Evolutionary conservation across 2,329 filamentous ascomycete genomes (phyloP).

Genomic region (Hymenotorrendiella dingleyae): DNA sequence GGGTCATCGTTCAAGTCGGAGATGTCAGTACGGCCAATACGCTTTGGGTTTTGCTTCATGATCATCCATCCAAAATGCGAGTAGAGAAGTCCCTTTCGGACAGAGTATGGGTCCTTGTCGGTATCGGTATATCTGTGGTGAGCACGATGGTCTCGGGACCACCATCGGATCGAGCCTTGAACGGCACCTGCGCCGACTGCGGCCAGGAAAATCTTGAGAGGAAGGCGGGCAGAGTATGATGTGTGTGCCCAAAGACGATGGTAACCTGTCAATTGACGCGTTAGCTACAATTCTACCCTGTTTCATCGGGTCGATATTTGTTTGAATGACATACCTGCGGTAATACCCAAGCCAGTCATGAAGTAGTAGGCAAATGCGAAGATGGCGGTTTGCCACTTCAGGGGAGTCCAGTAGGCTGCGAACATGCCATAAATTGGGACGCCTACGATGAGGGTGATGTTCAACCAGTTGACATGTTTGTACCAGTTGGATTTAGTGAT

Average conservation of each 20-base stretch:
- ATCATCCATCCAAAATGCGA: conserved; percentile 87
- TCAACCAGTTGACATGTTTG: conserved; percentile 92
- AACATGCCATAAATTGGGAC: conserved; percentile 70
- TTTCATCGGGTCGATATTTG: too few relatives aligned
- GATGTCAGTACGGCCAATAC: conserved; percentile 82
- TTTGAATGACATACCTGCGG: conserved; percentile 55
- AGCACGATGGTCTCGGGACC: conserved; percentile 79
- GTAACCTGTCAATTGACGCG: conserved; percentile 44
- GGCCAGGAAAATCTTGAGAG: conserved; percentile 76
- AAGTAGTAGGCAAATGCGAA: conserved; percentile 78
- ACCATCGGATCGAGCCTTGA: conserved; percentile 83
- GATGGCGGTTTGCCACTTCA: conserved; percentile 63
- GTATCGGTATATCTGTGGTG: conserved; percentile 92
- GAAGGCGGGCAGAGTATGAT: conserved; percentile 71
- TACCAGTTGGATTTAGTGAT: conserved; percentile 82
- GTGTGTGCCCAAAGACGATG: conserved; percentile 83
- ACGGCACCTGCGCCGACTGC: conserved; percentile 77
- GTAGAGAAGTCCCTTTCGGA: conserved; percentile 81
- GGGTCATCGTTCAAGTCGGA: conserved; percentile 81
- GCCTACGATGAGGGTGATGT: conserved; percentile 72
- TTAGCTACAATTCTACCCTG: background rate
- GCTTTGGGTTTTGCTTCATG: conserved; percentile 88
- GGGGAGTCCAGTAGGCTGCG: conserved; percentile 71
- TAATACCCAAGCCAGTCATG: conserved; percentile 75
- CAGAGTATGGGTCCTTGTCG: conserved; percentile 86